phyloP scores from a whole-genome alignment of 225 moss, liverwort and hornwort genomes.

The Pseudisothecium myosuroides region DNA sequence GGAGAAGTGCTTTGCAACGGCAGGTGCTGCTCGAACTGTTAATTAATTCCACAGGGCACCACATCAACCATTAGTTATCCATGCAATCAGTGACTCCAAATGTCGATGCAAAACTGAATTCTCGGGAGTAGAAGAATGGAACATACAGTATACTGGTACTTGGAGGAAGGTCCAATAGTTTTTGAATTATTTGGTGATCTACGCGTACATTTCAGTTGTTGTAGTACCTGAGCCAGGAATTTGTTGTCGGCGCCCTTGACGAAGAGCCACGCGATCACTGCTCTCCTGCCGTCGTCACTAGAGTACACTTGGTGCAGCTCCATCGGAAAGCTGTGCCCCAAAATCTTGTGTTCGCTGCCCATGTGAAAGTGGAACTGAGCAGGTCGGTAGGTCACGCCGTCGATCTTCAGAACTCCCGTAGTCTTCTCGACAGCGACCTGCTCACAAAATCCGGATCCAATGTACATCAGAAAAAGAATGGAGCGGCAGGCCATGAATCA shows the following conservation, averaged over 20 bases:
- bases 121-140: neutral
- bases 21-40: conserved; percentile 4
- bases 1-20: neutral
- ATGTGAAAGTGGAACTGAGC: conserved; percentile 56
- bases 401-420: neutral
- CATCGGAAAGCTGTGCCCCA: conserved; percentile 36
- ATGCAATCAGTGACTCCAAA: neutral
- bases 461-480: neutral
- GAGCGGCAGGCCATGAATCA: neutral
- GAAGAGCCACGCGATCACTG: conserved; percentile 50
- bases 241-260: conserved; percentile 4
- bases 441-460: neutral
- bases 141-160: neutral
- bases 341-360: conserved; percentile 54
- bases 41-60: neutral
- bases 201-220: too few species aligned
- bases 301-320: conserved; percentile 58
- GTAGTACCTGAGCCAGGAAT: conserved; percentile 28
- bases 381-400: conserved; percentile 10
- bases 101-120: neutral
- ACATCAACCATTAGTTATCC: neutral
- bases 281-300: neutral
- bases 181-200: neutral
- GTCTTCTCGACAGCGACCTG: neutral
- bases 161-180: neutral